Evolutionary conservation across 2,329 filamentous ascomycete genomes (phyloP).

Genomic region (Sarocladiaceae sp.): DNA sequence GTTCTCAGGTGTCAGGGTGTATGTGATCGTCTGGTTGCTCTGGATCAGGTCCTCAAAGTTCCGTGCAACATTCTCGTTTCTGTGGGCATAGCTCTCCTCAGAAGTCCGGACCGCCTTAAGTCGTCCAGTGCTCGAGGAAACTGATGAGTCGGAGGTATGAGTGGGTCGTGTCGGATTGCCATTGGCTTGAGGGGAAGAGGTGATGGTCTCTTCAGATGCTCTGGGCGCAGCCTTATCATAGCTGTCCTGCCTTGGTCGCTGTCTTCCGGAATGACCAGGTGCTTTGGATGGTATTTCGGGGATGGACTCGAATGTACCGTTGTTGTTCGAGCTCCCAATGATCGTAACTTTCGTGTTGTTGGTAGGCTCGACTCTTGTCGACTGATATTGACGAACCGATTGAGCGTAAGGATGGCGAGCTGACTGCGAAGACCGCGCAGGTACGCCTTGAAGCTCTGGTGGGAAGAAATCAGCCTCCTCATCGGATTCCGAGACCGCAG

Average conservation of each 20-base stretch:
- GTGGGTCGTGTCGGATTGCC: constrained; percentile 27
- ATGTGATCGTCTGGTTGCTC: constrained; percentile 76
- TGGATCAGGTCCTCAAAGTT: constrained; percentile 76
- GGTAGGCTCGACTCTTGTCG: constrained; percentile 16
- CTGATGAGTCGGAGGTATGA: constrained; percentile 45
- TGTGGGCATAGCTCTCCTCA: constrained; percentile 45
- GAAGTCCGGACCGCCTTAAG: constrained; percentile 50
- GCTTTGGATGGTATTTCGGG: constrained; percentile 28
- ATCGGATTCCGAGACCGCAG: constrained; percentile 39
- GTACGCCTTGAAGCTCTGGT: constrained; percentile 7
- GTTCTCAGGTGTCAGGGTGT: constrained; percentile 71
- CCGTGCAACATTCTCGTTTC: constrained; percentile 52
- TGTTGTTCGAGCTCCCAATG: constrained; percentile 22
- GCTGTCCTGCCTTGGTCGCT: constrained; percentile 9
- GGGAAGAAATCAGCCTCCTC: constrained; percentile 24
- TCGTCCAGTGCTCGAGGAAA: constrained; percentile 43
- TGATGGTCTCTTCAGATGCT: constrained; percentile 6
- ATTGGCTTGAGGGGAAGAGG: constrained; percentile 18
- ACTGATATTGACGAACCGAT: constrained; percentile 8
- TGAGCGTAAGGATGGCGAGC: constrained; percentile 2
- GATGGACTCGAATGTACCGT: constrained; percentile 21
- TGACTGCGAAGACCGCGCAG: constrained; percentile 5
- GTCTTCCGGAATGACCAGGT: constrained; percentile 18
- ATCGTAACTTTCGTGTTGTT: constrained; percentile 29
- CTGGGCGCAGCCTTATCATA: background rate